Evolutionary conservation across 2,329 filamentous ascomycete species (phyloP), one percentile per base, ranked within the genome.

Genomic region (Sclerotinia minor): DNA sequence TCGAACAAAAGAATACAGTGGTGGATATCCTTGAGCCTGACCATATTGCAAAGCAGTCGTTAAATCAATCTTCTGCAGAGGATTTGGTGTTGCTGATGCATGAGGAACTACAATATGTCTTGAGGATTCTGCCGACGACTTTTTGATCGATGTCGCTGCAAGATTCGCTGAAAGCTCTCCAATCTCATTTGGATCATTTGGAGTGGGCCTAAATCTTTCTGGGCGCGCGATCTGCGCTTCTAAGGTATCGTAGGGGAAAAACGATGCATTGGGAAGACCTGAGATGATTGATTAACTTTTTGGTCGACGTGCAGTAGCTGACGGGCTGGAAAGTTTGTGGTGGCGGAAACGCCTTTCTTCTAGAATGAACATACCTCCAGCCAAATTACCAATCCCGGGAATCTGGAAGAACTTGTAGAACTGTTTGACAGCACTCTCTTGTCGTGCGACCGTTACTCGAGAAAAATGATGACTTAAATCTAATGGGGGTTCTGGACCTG

Each of bases 221-320:
- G 92, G 89, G 70, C 86, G 85, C 44, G 92, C 92, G 70, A 90
- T 87, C 72, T 90, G 88, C 52, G 93, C 92, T 79, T 96, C 92
- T 71, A 97, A 87, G 0, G 92, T 95, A 75, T 97, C 93, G 79
- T 91, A 97, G 11, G 94, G 94, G 76, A 97, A 97, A 80, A 92
- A 92, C 68, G 85, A 85, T 50, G 89, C 83, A 78, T 95, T 89
- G 21, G 94, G 94, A 29, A 96, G 85, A 69, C 92, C 92, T 71
- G 68, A 44, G 49, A 54, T 66, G 47, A 32, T 50, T 45, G 69
- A 63, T 71, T 53, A 75, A 55, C 58, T 55, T 64, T 47, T 50
- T 65, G 47, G 47, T 68, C 52, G 64, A 53, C 41, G 29, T 45
- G 47, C 35, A 6, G 24, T 47, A 52, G 26, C 26, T 26, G n/a